Evolutionary conservation across 2,329 filamentous ascomycete species (phyloP), one percentile per base, ranked within the genome.

Genomic region (Pseudogymnoascus sp.): DNA sequence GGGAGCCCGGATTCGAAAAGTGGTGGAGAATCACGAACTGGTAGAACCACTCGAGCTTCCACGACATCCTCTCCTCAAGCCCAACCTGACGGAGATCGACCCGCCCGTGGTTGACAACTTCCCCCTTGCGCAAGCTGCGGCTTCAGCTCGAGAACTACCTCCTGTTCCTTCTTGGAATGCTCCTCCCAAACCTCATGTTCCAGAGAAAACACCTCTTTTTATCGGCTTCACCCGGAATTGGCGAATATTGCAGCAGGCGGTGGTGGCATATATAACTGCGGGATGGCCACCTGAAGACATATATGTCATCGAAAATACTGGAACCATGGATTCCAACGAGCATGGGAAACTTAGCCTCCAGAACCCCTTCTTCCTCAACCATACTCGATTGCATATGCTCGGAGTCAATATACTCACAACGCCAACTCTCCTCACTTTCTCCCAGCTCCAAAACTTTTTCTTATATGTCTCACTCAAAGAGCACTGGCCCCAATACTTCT

Each of bases 211-310:
- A 3, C 82, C 83, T 1, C 76, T 86, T 8, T 75, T 85, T 60
- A 83, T 86, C 65, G 81, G 82, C n/a, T 86, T 86, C 73, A 84
- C 83, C 0, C 76, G 82, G 35, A 79, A 80, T 63, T 84, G 79
- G 78, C 78, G 79, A 1, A 74, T 85, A 64, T 76, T 86, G 1
- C 77, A 83, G 13, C 83, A 86, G 72, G 75, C 78, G 2, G 79
- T 86, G 1, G 77, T 83, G 9, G 80, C 77, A 10, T 86, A 86
- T 71, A 80, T 86, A 66, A 80, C 82, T 0, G 80, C 82, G 1
- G 83, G 82, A 44, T 85, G 82, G 82, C 83, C 82, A 0, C 71
- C 80, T 0, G 74, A 74, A 28, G 77, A 83, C 65, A 83, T 85
- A 65, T 79, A 80, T 66, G 78, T 85, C 2, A 72, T 84, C 35